phyloP scores from a whole-genome alignment of 768 basidiomycete species.

The Brasilioporus rufonigricans region DNA sequence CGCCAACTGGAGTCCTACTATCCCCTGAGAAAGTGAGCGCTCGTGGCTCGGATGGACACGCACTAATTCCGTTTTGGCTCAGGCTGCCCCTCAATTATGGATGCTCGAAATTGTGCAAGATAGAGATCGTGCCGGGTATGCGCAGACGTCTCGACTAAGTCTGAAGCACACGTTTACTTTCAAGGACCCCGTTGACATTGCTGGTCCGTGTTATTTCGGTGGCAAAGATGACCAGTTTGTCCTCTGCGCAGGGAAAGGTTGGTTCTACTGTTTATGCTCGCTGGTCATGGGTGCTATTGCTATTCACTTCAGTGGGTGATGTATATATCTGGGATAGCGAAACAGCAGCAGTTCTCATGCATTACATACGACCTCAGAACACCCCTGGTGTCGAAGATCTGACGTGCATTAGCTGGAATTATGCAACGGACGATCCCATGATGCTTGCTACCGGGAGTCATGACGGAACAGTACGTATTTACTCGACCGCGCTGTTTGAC shows the following conservation, averaged over 20 bases:
- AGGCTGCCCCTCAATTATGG: conserved; percentile 79
- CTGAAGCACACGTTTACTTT: conserved; percentile 74
- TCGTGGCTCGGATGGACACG: conserved; percentile 8
- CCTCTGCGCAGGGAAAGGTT: too few relatives aligned
- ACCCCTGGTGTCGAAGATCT: conserved; percentile 56
- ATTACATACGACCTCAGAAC: too few relatives aligned
- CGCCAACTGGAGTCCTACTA: conserved; percentile 44
- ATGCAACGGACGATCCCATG: too few relatives aligned
- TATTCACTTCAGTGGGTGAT: conserved; percentile 59
- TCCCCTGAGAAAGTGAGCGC: conserved; percentile 29
- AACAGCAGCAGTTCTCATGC: conserved; percentile 67
- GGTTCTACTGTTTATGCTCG: not conserved
- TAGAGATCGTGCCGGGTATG: too few relatives aligned
- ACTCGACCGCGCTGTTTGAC: conserved; percentile 49
- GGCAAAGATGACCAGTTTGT: too few relatives aligned
- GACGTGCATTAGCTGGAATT: too few relatives aligned
- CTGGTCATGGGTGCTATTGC: not conserved
- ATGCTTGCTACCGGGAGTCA: too few relatives aligned
- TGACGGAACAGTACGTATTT: conserved; percentile 72
- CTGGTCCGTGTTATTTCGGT: too few relatives aligned
- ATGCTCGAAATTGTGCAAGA: conserved; percentile 62
- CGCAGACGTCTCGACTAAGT: conserved; percentile 29
- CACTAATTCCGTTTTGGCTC: conserved; percentile 10
- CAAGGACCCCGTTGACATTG: conserved; percentile 59
- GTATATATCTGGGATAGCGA: conserved; percentile 87